Percentiles rank a stretch among this genome's conserved stretches.
Evolutionary conservation across 371 early-diverging fungal genomes (phyloP).

Genomic region (Mortierella sp.): DNA sequence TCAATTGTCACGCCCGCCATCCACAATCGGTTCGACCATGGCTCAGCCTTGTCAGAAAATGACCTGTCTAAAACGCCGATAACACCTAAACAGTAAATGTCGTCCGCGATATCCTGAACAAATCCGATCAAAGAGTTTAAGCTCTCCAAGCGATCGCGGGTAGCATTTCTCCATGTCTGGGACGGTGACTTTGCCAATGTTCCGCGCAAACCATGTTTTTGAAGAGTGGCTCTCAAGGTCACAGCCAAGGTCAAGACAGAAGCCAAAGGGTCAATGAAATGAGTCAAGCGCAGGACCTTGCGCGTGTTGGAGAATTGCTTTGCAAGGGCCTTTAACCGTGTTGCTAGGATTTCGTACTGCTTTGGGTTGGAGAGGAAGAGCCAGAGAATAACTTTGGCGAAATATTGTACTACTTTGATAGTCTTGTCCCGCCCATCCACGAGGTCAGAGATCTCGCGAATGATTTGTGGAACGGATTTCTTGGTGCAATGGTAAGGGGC

Average conservation of each 20-base stretch:
- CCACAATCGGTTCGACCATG: conserved; percentile 69
- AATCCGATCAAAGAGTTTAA: conserved; percentile 63
- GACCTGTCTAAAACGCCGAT: conserved; percentile 67
- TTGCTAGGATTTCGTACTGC: conserved; percentile 54
- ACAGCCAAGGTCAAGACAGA: conserved; percentile 35
- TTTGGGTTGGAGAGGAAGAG: conserved; percentile 58
- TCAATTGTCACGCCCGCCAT: conserved; percentile 70
- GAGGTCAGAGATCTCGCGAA: conserved; percentile 66
- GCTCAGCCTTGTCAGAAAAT: conserved; percentile 63
- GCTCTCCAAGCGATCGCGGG: conserved; percentile 39
- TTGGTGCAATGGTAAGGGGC: conserved; percentile 33
- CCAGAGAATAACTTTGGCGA: conserved; percentile 76
- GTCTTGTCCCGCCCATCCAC: conserved; percentile 90
- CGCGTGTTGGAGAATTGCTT: conserved; percentile 81
- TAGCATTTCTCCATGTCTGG: conserved; percentile 21
- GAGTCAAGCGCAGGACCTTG: conserved; percentile 78
- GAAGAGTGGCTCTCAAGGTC: conserved; percentile 16
- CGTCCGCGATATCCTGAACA: conserved; percentile 82
- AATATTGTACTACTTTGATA: conserved; percentile 85
- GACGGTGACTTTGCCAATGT: conserved; percentile 16
- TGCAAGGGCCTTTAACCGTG: conserved; percentile 64
- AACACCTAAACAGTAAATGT: conserved; percentile 78
- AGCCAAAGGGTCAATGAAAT: conserved; percentile 70
- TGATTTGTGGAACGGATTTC: conserved; percentile 47
- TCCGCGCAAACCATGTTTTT: conserved; percentile 20